Evolutionary conservation across 371 early-diverging fungal species (phyloP).

Genomic region (Saksenaea vasiformis): DNA sequence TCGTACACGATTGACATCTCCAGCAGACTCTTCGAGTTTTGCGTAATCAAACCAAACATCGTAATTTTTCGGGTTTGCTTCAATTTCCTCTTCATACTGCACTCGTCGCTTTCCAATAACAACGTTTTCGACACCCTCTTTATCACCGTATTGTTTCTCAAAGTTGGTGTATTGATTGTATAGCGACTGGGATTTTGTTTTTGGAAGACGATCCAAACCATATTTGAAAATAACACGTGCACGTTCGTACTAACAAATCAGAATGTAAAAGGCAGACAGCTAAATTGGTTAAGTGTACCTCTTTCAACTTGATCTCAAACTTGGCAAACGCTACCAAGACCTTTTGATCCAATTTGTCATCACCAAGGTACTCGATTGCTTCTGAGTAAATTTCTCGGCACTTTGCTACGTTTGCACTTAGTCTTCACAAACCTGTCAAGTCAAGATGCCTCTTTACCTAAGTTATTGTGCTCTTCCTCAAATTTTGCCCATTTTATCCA

Average conservation of each 20-base stretch:
- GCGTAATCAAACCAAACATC: conserved; percentile 96
- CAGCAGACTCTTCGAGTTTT: conserved; percentile 83
- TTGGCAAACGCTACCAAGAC: conserved; percentile 93
- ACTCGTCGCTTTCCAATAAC: conserved; percentile 84
- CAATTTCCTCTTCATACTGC: conserved; percentile 88
- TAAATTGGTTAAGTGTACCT: conserved; percentile 46
- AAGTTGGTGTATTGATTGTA: conserved; percentile 94
- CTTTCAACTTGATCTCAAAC: conserved; percentile 88
- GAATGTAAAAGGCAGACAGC: not conserved
- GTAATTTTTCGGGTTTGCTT: conserved; percentile 83
- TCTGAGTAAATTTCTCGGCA: conserved; percentile 84
- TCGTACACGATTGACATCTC: conserved; percentile 75
- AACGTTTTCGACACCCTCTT: conserved; percentile 87
- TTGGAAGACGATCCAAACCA: conserved; percentile 86
- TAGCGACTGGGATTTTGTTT: conserved; percentile 80
- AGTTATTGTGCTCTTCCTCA: conserved; percentile 81
- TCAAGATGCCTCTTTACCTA: conserved; percentile 41
- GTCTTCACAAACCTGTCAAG: not conserved
- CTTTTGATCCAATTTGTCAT: conserved; percentile 87
- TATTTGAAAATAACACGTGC: conserved; percentile 96
- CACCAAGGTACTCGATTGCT: conserved; percentile 88
- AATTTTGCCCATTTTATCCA: conserved; percentile 97
- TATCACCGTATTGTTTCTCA: conserved; percentile 94
- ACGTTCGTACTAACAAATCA: conserved; percentile 67
- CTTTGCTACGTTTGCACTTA: conserved; percentile 56